These are phyloP conservation scores for Rhodamnia rubescens DNA, from an alignment of 345 rosid genomes.

Conservation along the genomic window DNA sequence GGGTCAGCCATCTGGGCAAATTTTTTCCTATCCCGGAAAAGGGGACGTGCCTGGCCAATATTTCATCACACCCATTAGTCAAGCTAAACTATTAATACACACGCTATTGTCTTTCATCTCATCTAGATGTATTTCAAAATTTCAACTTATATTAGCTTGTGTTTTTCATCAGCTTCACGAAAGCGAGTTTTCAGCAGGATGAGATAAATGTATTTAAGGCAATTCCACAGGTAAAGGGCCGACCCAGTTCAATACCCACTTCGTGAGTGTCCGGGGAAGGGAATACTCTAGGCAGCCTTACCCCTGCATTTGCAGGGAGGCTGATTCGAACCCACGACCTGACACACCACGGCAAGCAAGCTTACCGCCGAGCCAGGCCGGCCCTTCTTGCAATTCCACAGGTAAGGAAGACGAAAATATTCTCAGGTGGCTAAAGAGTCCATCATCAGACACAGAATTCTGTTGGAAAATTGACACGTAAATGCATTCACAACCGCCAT, in stretches of 20 bases:
- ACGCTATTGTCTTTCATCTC: neutral
- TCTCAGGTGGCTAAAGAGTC: neutral
- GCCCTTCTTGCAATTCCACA: neutral
- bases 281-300: no score
- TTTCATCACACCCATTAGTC: neutral
- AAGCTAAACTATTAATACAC: neutral
- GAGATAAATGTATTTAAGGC: neutral
- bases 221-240: neutral
- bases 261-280: no score
- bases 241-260: no score
- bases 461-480: neutral
- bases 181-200: neutral
- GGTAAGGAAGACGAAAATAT: neutral
- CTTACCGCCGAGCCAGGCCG: no score
- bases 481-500: neutral
- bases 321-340: no score
- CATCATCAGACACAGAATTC: neutral
- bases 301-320: no score
- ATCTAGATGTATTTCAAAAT: neutral
- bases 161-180: neutral
- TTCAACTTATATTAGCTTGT: neutral
- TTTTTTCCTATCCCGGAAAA: conserved; percentile 31
- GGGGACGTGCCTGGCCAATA: conserved; percentile 28
- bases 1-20: conserved; percentile 29
- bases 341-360: no score